Evolutionary conservation across 2,329 filamentous ascomycete genomes (phyloP).

Genomic region (Alternaria sp.): DNA sequence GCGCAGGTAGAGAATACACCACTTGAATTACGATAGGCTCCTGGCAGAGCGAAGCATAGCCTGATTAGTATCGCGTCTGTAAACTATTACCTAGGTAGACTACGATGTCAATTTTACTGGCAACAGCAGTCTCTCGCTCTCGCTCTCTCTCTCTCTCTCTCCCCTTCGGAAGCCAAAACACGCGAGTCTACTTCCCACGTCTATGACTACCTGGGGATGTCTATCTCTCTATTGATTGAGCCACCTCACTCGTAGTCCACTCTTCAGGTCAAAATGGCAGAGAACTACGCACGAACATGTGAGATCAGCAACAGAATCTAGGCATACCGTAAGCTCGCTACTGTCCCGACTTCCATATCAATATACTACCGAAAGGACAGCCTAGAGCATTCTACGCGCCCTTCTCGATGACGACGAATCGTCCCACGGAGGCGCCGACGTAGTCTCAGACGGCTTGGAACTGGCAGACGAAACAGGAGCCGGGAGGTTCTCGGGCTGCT

Average conservation of each 20-base stretch:
- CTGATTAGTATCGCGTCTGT: background rate
- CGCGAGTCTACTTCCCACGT: background rate
- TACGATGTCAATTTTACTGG: background rate
- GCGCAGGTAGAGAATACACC: background rate
- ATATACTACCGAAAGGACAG: background rate
- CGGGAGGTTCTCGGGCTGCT: too few species aligned
- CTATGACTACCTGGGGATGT: background rate
- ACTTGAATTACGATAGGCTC: background rate
- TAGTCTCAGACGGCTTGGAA: too few species aligned
- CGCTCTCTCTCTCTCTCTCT: background rate
- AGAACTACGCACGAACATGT: background rate
- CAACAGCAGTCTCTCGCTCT: background rate
- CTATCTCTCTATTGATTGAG: background rate
- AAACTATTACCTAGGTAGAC: background rate
- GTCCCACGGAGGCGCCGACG: too few species aligned
- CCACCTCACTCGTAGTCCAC: background rate
- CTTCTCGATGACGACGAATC: too few species aligned
- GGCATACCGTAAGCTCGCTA: background rate
- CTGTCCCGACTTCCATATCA: background rate
- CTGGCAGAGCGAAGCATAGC: background rate
- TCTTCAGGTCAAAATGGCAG: background rate
- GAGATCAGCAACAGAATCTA: background rate
- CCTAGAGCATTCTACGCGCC: too few species aligned
- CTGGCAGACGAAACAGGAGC: too few species aligned
- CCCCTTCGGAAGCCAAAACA: background rate